Evolutionary conservation across 371 early-diverging fungal genomes (phyloP).

Genomic region (Mortierella sp.): DNA sequence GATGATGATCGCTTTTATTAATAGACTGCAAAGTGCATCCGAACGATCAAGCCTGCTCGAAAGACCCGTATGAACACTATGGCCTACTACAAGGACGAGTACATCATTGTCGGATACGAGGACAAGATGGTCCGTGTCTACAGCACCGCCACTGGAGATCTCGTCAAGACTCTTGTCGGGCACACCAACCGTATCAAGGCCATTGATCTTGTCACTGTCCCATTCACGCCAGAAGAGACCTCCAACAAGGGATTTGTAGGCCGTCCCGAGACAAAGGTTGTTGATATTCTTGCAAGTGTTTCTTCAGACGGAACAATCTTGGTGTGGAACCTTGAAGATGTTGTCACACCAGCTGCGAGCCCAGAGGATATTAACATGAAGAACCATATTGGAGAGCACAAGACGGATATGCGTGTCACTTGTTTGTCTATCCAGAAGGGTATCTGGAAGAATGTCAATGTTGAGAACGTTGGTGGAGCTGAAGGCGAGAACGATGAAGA

Average conservation of each 20-base stretch:
- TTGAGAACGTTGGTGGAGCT: constrained; percentile 6
- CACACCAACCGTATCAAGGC: constrained; percentile 71
- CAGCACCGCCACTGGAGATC: constrained; percentile 66
- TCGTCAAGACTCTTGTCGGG: constrained; percentile 66
- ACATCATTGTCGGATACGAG: constrained; percentile 78
- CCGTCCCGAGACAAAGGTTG: constrained; percentile 54
- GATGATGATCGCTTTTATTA: background rate
- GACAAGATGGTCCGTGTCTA: constrained; percentile 80
- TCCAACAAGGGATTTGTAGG: constrained; percentile 50
- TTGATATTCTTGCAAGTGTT: constrained; percentile 66
- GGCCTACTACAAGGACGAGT: constrained; percentile 64
- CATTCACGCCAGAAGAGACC: constrained; percentile 60
- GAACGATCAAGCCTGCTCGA: constrained; percentile 66
- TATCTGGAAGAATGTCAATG: constrained; percentile 52
- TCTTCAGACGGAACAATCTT: constrained; percentile 83
- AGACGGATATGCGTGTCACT: constrained; percentile 78
- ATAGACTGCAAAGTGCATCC: constrained; percentile 66
- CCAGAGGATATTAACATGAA: constrained; percentile 42
- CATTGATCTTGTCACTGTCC: constrained; percentile 58
- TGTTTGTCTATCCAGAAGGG: constrained; percentile 65
- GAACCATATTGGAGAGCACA: constrained; percentile 68
- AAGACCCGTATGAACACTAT: constrained; percentile 60
- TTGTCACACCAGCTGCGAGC: constrained; percentile 30
- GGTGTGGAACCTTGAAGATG: constrained; percentile 73
- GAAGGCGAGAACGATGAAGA: constrained; percentile 22